These are phyloP conservation scores for Cadophora luteo-olivacea DNA, from an alignment of 2,329 filamentous ascomycete species.

Conservation along the genomic window DNA sequence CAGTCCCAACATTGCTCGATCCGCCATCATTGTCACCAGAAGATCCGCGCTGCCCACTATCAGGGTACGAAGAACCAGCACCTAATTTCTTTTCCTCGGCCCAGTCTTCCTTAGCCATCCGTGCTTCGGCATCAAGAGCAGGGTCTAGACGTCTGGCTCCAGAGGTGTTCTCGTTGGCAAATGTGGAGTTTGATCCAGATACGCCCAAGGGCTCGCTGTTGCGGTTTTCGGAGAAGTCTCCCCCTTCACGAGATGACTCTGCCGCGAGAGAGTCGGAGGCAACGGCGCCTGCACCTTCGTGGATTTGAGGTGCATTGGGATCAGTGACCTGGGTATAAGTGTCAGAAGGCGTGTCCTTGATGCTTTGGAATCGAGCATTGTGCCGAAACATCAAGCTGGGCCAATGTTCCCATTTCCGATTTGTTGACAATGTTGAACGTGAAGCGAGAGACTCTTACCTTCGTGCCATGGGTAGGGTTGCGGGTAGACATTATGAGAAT, in stretches of 20 bases:
- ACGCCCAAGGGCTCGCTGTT: conserved; percentile 57
- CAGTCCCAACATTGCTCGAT: conserved; percentile 31
- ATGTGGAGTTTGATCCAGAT: conserved; percentile 57
- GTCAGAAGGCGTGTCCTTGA: conserved; percentile 29
- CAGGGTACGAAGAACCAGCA: conserved; percentile 27
- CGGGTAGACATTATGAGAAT: conserved; percentile 44
- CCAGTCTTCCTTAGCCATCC: conserved; percentile 34
- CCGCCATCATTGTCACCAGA: conserved; percentile 24
- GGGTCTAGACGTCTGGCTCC: conserved; percentile 57
- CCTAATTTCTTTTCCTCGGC: conserved; percentile 37
- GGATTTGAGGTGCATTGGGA: conserved; percentile 52
- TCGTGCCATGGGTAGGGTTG: conserved; percentile 36
- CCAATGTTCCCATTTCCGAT: background rate
- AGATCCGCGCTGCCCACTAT: conserved; percentile 30
- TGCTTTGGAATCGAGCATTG: too few relatives aligned
- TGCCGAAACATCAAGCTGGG: too few relatives aligned
- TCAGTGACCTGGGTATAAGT: conserved; percentile 53
- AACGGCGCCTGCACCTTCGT: conserved; percentile 70
- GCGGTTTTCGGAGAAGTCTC: conserved; percentile 66
- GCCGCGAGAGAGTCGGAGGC: conserved; percentile 76
- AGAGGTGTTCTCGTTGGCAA: conserved; percentile 62
- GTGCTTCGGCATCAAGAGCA: conserved; percentile 38
- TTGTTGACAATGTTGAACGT: background rate
- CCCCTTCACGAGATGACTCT: conserved; percentile 68
- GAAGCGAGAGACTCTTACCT: conserved; percentile 28